Base-by-base conservation (phyloP, 192 early-diverging fungal genomes). In the Phycomyces blakesleeanus region DNA sequence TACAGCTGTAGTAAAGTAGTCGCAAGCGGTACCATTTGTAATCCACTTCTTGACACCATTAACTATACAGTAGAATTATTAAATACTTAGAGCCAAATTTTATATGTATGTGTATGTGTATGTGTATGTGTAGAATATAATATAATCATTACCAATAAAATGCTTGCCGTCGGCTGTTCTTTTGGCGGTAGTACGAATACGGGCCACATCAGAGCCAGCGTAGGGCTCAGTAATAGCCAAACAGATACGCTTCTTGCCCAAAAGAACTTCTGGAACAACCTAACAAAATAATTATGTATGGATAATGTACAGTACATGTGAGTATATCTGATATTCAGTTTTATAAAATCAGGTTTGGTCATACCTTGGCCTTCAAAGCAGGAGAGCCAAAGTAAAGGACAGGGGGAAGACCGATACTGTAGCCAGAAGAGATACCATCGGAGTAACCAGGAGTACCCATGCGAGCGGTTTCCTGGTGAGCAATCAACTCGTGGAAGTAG, bases 1-100 rank as follows among this genome's bases (percentile, higher is more conserved):
- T 20, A 66, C 71, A 26, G 71, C 71, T 47, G 58, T 56, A 47
- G 60, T 67, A 51, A 73, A 67, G 55, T 73, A 73, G 21, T 73
- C 71, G 21, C 20, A 27, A 73, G 87, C 91, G n/a, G 73, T 77
- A 64, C 90, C 89, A 75, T 89, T 91, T 34, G 88, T 89, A 62
- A 88, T 82, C 88, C 89, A 92, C 73, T 89, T 91, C 79, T 93
- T 93, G 57, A 88, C 89, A 26, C 91, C 91, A 52, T 93, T 93
- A 53, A 90, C 85, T 59, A 90, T 85, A 84, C 7, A 5, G 29
- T 7, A 34, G 3, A 34, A 34, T 34, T 7, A 34, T 34, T 34
- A 34, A 7, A 34, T 34, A n/a, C n/a, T n/a, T n/a, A n/a, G n/a
- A n/a, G n/a, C n/a, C n/a, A n/a, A n/a, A n/a, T n/a, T n/a, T n/a